These are phyloP conservation scores for Zygoascus flipseniorum DNA, from an alignment of 805 yeast species.

Conservation along the genomic window DNA sequence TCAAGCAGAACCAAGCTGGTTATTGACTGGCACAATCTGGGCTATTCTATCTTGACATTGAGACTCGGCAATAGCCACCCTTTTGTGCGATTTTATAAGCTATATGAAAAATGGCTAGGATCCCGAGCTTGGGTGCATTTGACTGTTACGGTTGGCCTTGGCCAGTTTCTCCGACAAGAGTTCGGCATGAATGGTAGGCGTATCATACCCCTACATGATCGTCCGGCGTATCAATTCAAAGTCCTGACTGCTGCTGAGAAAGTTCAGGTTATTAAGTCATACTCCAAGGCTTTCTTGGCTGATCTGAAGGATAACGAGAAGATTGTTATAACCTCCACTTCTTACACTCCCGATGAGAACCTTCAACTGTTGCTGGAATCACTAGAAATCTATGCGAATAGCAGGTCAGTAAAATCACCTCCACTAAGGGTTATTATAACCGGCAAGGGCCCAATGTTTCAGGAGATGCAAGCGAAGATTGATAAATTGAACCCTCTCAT, in stretches of 20 bases:
- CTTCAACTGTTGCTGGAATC: constrained; percentile 62
- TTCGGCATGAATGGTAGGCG: constrained; percentile 45
- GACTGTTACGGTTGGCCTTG: constrained; percentile 76
- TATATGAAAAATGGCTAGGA: constrained; percentile 59
- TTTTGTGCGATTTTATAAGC: constrained; percentile 48
- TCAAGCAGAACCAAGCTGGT: constrained; percentile 53
- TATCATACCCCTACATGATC: constrained; percentile 67
- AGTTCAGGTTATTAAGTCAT: constrained; percentile 27
- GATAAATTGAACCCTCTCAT: constrained; percentile 30
- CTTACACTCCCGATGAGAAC: constrained; percentile 95
- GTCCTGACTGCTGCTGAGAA: constrained; percentile 36
- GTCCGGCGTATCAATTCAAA: constrained; percentile 53
- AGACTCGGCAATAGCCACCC: constrained; percentile 50
- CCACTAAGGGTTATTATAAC: constrained; percentile 71
- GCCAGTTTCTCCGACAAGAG: constrained; percentile 43
- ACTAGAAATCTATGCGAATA: constrained; percentile 46
- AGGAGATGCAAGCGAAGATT: constrained; percentile 42
- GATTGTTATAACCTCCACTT: constrained; percentile 78
- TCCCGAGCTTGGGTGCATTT: constrained; percentile 60
- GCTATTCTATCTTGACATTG: constrained; percentile 70
- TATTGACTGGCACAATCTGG: constrained; percentile 95
- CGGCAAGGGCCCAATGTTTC: constrained; percentile 85
- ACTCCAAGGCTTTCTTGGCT: constrained; percentile 25
- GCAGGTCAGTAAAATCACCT: constrained; percentile 27
- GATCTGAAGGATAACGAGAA: constrained; percentile 38